A percentile compares a stretch with the other conserved stretches of the same genome.
phyloP scores from a whole-genome alignment of 1,139 yeast species.

The Debaryomycetaceae sp. region DNA sequence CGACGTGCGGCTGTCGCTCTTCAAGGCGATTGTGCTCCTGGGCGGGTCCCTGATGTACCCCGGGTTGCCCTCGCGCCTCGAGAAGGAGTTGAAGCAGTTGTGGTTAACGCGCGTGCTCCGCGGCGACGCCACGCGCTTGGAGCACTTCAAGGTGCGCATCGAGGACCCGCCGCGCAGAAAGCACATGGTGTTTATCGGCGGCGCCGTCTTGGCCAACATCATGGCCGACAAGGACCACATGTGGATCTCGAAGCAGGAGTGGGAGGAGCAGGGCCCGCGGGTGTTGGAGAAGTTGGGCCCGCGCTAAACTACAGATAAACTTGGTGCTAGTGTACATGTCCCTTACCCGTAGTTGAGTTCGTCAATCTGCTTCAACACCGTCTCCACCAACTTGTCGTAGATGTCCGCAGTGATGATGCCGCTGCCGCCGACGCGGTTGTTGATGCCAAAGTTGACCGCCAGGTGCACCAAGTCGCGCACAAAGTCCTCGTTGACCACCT shows the following conservation, averaged over 20 bases:
- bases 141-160: slow-evolving; percentile 90
- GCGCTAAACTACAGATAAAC: slow-evolving; percentile 42
- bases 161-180: slow-evolving; percentile 99
- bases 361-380: slow-evolving; percentile 37
- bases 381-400: slow-evolving; percentile 39
- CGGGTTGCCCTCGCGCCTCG: slow-evolving; percentile 92
- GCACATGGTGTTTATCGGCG: slow-evolving; percentile 98
- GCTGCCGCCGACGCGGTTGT: slow-evolving; percentile 30
- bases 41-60: slow-evolving; percentile 99
- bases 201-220: slow-evolving; percentile 95
- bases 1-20: slow-evolving; percentile 84
- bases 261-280: slow-evolving; percentile 95
- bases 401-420: slow-evolving; percentile 34
- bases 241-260: slow-evolving; percentile 96
- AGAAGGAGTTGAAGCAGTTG: slow-evolving; percentile 91
- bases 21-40: slow-evolving; percentile 86
- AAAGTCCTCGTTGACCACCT: slow-evolving; percentile 63
- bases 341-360: slow-evolving; percentile 31
- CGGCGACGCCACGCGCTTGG: slow-evolving; percentile 82
- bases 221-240: slow-evolving; percentile 98
- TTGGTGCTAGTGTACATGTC: slow-evolving; percentile 4
- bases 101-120: slow-evolving; percentile 89
- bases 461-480: slow-evolving; percentile 69
- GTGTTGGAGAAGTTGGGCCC: slow-evolving; percentile 90
- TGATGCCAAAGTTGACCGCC: slow-evolving; percentile 67